Evolutionary conservation across 305 asterid species (phyloP).

Genomic region (Fraxinus sp.): DNA sequence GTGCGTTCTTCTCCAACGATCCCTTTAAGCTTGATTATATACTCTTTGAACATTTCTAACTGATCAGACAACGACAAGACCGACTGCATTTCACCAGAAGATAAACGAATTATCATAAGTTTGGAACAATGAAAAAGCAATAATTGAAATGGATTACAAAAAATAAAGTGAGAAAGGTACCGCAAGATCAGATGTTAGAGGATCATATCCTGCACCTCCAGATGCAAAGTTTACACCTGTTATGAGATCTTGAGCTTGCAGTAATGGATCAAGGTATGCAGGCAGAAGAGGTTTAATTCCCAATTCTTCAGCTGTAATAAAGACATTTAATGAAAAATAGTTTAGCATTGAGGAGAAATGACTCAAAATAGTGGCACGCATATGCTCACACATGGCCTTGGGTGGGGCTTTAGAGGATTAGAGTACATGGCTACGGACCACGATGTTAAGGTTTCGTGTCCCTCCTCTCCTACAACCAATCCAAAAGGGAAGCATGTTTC

Average conservation of each 20-base stretch:
- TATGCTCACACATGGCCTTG: background rate
- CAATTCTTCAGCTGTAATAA: conserved; percentile 54
- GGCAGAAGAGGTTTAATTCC: conserved; percentile 61
- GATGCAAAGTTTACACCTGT: conserved; percentile 82
- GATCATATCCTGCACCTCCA: conserved; percentile 71
- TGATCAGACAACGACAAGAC: conserved; percentile 49
- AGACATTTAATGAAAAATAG: background rate
- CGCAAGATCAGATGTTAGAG: conserved; percentile 50
- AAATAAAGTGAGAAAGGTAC: conserved; percentile 26
- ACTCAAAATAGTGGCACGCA: background rate
- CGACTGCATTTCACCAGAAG: conserved; percentile 31
- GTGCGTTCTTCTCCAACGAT: conserved; percentile 38
- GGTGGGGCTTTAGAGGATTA: background rate
- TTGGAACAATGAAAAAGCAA: background rate
- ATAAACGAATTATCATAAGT: background rate
- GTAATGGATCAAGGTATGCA: conserved; percentile 58
- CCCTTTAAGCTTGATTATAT: conserved; percentile 32
- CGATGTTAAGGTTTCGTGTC: background rate
- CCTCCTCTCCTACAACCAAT: background rate
- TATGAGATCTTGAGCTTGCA: conserved; percentile 47
- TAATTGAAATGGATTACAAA: background rate
- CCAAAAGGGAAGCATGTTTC: background rate
- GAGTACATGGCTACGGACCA: background rate
- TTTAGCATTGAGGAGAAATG: background rate
- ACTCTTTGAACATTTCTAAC: conserved; percentile 48